Percentiles rank a stretch among this genome's conserved stretches.
Evolutionary conservation across 2,329 filamentous ascomycete genomes (phyloP).

Genomic region (Aspergillus sp.): DNA sequence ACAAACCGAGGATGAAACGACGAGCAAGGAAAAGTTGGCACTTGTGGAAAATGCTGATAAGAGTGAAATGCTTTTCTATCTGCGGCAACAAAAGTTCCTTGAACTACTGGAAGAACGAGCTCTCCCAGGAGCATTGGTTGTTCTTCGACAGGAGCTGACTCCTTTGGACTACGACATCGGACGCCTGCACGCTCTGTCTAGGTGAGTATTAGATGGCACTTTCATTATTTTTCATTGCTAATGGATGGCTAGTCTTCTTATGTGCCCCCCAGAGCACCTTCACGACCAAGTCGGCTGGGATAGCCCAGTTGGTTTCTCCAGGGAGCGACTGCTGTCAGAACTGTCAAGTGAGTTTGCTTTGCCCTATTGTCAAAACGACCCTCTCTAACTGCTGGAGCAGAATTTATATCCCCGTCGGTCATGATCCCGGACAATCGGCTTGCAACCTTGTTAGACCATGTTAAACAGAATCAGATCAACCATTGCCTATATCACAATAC

Average conservation of each 20-base stretch:
- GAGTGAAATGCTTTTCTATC: conserved; percentile 79
- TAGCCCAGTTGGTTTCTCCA: conserved; percentile 72
- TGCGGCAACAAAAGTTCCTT: conserved; percentile 92
- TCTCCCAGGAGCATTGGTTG: conserved; percentile 69
- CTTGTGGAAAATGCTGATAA: conserved; percentile 73
- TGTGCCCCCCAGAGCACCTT: conserved; percentile 81
- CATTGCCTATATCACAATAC: conserved; percentile 89
- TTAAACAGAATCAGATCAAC: conserved; percentile 80
- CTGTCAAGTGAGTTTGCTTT: conserved; percentile 67
- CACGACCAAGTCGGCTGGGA: conserved; percentile 80
- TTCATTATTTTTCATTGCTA: neutral
- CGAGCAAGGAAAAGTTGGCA: conserved; percentile 60
- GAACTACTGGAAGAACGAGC: conserved; percentile 81
- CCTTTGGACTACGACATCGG: conserved; percentile 77
- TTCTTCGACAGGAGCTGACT: conserved; percentile 85
- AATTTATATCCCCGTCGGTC: conserved; percentile 88
- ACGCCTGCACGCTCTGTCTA: conserved; percentile 78
- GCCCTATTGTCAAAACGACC: neutral
- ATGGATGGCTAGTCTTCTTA: conserved; percentile 65
- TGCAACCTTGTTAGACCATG: conserved; percentile 74
- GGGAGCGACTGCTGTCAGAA: conserved; percentile 72
- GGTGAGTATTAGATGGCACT: conserved; percentile 44
- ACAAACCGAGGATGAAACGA: conserved; percentile 30
- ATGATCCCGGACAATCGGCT: conserved; percentile 95
- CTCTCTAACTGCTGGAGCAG: conserved; percentile 43